Base-by-base conservation (phyloP, 106 monocot species). In the Dioscorea zingiberensis region DNA sequence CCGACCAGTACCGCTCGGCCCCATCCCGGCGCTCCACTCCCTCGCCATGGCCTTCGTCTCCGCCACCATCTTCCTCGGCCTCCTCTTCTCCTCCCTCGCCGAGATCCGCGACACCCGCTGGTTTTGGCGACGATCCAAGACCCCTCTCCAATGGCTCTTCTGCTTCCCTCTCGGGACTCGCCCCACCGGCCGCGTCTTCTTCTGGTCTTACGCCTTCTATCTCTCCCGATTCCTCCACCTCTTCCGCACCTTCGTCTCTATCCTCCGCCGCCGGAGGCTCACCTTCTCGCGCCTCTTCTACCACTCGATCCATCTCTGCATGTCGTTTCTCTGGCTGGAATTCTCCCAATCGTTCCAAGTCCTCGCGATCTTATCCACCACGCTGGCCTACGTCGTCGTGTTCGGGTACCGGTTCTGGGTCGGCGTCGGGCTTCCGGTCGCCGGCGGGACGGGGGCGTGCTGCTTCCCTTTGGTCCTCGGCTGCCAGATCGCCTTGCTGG, bases 291-390 rank as follows among this genome's bases (percentile, higher is more conserved):
- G 73, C n/a, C 56, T 91, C 47, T 62, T 85, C 69, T 71, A 61
- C 72, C 83, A 85, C 69, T 78, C 78, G 17, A 73, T 75, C 15
- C 64, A 78, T 12, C 56, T 95, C 38, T 81, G 80, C 70, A 95
- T 85, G 85, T 81, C 88, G 24, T 97, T 97, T 73, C 70, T 97
- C 28, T 97, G 97, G 97, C 91, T 97, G 25, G 97, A 97, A 63
- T 97, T 97, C 88, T 97, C 97, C 12, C 91, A 97, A 73, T 88
- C 88, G 24, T 84, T 97, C 69, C 97, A 97, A 77, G 88, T 97
- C 8, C 65, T 79, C 21, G 88, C 85, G 15, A 89, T 97, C 59
- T 77, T 92, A 27, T 73, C 84, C 21, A 68, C 85, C 72, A 86
- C 92, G 19, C 69, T 91, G 11, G 85, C 77, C 14, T 80, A 83